phyloP scores from a whole-genome alignment of 1,284 basidiomycete genomes.

The Pyrrhoderma noxium region DNA sequence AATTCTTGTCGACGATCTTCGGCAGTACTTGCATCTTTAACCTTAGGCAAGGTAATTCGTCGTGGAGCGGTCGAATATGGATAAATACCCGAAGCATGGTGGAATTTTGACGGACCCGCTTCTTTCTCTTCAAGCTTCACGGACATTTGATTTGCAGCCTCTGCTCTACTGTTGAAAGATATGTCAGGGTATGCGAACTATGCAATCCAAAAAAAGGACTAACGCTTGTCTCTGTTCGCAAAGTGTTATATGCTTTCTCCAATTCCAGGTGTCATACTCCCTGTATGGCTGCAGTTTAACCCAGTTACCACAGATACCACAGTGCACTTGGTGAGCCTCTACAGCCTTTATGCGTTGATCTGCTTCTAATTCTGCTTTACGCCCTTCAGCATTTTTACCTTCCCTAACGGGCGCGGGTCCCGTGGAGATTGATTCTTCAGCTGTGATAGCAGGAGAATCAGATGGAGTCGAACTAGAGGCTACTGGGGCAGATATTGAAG shows the following conservation, averaged over 20 bases:
- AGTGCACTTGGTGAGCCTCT: slow-evolving; percentile 44
- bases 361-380: slow-evolving; percentile 38
- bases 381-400: not conserved
- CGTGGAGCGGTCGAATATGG: slow-evolving; percentile 4
- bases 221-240: slow-evolving; percentile 10
- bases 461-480: not conserved
- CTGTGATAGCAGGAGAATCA: no score
- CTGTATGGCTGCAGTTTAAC: slow-evolving; percentile 34
- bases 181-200: not conserved
- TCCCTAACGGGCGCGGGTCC: no score
- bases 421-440: no score
- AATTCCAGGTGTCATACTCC: slow-evolving; percentile 15
- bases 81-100: not conserved
- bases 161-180: no score
- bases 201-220: not conserved
- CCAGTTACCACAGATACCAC: slow-evolving; percentile 54
- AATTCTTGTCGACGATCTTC: slow-evolving; percentile 12
- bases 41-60: not conserved
- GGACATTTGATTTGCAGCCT: no score
- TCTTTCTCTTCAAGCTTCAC: slow-evolving; percentile 5
- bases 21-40: slow-evolving; percentile 5
- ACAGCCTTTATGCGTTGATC: slow-evolving; percentile 46
- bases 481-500: not conserved
- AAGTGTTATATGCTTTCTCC: slow-evolving; percentile 13
- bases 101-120: not conserved